phyloP scores from a whole-genome alignment of 768 basidiomycete genomes.

The Pulveroboletus frians region DNA sequence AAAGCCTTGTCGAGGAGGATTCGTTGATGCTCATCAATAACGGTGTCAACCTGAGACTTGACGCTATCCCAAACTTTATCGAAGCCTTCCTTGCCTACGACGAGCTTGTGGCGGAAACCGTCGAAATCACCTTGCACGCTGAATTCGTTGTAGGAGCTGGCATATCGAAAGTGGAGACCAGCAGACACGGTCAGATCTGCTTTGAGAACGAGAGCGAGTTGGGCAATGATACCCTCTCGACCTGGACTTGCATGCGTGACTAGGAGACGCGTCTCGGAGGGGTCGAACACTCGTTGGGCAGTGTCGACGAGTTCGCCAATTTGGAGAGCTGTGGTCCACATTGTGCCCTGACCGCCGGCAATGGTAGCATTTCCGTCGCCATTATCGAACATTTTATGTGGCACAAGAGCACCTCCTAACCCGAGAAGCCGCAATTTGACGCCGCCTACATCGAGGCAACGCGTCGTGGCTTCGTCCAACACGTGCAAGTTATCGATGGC shows the following conservation, averaged over 20 bases:
- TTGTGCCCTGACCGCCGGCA: conserved; percentile 95
- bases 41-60: conserved; percentile 82
- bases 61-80: conserved; percentile 95
- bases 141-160: conserved; percentile 95
- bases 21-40: conserved; percentile 87
- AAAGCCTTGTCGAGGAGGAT: conserved; percentile 86
- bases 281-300: conserved; percentile 89
- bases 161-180: conserved; percentile 96
- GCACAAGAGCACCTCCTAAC: conserved; percentile 89
- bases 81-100: conserved; percentile 73
- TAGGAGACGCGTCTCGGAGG: conserved; percentile 88
- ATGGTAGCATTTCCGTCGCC: conserved; percentile 95
- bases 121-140: conserved; percentile 88
- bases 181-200: conserved; percentile 93
- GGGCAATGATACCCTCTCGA: conserved; percentile 86
- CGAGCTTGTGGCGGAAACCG: conserved; percentile 76
- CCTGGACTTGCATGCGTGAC: conserved; percentile 91
- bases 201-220: conserved; percentile 85
- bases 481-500: conserved; percentile 86
- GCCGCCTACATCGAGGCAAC: conserved; percentile 86
- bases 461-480: conserved; percentile 93
- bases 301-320: conserved; percentile 98
- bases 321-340: conserved; percentile 98
- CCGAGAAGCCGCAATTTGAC: conserved; percentile 93
- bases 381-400: conserved; percentile 93